Base-by-base conservation (phyloP, 2,329 filamentous ascomycete genomes). In the Trichoderma sp. region DNA sequence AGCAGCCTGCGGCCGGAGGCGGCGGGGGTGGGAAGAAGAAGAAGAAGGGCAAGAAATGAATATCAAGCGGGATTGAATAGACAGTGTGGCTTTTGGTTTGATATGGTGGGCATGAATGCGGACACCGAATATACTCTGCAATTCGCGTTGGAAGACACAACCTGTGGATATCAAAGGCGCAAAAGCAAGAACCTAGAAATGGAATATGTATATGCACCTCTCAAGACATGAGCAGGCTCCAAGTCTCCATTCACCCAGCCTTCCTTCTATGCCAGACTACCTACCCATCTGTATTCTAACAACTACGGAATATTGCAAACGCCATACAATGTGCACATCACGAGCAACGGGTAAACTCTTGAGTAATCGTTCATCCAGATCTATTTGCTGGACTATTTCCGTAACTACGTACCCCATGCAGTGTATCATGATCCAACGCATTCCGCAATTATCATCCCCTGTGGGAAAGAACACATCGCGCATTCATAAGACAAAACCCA, bases 41-140 rank as follows among this genome's bases (percentile, higher is more conserved):
- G 83, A 92, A 90, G 82, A 91, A 91, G 82, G 89, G 89, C 60
- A 91, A 91, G 85, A 88, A 89, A 85, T 92, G 39, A 70, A 53
- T 6, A 12, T 24, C n/a, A 53, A 5, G n/a, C 1, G 34, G 47
- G 24, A 18, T 32, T 36, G 14, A 32, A 66, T 21, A 26, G 14
- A n/a, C n/a, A n/a, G 3, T 2, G 3, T 56, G 5, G 47, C 63
- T 26, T 66, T 60, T 60, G 63, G 18, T 53, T 51, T 43, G 39
- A 43, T 43, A 43, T 43, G 39, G 39, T 43, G 36, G 8, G n/a
- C 11, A 24, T 53, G 47, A 24, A 24, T 24, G 47, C 47, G 47
- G 47, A 53, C 3, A 9, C 39, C 1, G 18, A 43, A 8, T n/a
- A 43, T 43, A 43, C 39, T 43, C 39, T 43, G 15, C 39, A n/a